Percentiles rank a stretch among this genome's conserved stretches.
phyloP scores from a whole-genome alignment of 2,329 filamentous ascomycete species.

The Calonectria henricotiae region DNA sequence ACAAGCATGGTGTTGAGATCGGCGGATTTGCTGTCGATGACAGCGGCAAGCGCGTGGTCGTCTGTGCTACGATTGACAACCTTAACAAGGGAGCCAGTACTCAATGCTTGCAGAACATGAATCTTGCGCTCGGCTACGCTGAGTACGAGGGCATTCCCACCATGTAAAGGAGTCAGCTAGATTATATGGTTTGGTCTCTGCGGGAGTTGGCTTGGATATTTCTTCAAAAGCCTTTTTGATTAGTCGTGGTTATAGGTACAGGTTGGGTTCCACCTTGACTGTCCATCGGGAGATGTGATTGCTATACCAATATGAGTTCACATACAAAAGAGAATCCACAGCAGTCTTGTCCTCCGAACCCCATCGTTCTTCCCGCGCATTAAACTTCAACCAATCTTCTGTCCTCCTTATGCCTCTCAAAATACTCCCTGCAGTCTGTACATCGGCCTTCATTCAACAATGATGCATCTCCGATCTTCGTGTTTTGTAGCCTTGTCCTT shows the following conservation, averaged over 20 bases:
- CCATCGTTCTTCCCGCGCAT: no score
- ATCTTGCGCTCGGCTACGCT: slow-evolving; percentile 86
- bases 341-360: no score
- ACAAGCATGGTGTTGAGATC: slow-evolving; percentile 92
- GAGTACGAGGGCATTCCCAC: slow-evolving; percentile 90
- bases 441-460: no score
- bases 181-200: not conserved
- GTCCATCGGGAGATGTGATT: no score
- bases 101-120: slow-evolving; percentile 25
- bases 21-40: slow-evolving; percentile 94
- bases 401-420: no score
- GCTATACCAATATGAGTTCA: no score
- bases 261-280: no score
- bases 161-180: slow-evolving; percentile 55
- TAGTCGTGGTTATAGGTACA: not conserved
- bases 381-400: no score
- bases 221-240: not conserved
- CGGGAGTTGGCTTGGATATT: not conserved
- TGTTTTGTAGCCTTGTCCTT: no score
- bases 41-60: slow-evolving; percentile 91
- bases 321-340: no score
- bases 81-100: slow-evolving; percentile 15
- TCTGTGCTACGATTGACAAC: slow-evolving; percentile 57
- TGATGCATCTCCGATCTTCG: no score
- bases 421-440: no score